phyloP scores from a whole-genome alignment of 495 filamentous ascomycete genomes.

The Tuber calosporum region DNA sequence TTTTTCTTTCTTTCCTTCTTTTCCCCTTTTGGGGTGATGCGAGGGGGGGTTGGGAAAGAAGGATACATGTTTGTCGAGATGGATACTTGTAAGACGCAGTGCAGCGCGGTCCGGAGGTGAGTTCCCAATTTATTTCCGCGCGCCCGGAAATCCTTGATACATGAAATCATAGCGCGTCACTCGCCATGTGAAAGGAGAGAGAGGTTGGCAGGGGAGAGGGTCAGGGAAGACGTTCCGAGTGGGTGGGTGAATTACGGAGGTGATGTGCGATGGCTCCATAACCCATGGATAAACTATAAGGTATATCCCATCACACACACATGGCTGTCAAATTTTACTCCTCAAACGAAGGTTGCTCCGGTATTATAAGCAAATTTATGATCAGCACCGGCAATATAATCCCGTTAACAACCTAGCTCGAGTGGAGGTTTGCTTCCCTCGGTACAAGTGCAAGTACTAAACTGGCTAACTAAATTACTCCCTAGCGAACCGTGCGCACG shows the following conservation, averaged over 20 bases:
- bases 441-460: too few relatives aligned
- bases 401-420: background rate
- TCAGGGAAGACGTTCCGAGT: too few relatives aligned
- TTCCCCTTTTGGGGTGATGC: background rate
- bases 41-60: background rate
- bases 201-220: background rate
- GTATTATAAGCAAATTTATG: background rate
- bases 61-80: background rate
- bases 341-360: background rate
- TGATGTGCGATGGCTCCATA: background rate
- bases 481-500: background rate
- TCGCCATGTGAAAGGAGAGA: conserved; percentile 3
- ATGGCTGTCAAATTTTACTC: background rate
- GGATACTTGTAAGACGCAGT: background rate
- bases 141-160: background rate
- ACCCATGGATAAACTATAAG: background rate
- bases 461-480: background rate
- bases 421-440: background rate
- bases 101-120: background rate
- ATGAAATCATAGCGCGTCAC: background rate
- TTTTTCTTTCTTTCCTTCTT: background rate
- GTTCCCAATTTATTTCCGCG: background rate
- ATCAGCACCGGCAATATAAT: background rate
- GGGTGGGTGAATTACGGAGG: background rate
- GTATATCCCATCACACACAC: background rate